Evolutionary conservation across 192 early-diverging fungal genomes (phyloP).

Genomic region (Cladochytrium replicatum): DNA sequence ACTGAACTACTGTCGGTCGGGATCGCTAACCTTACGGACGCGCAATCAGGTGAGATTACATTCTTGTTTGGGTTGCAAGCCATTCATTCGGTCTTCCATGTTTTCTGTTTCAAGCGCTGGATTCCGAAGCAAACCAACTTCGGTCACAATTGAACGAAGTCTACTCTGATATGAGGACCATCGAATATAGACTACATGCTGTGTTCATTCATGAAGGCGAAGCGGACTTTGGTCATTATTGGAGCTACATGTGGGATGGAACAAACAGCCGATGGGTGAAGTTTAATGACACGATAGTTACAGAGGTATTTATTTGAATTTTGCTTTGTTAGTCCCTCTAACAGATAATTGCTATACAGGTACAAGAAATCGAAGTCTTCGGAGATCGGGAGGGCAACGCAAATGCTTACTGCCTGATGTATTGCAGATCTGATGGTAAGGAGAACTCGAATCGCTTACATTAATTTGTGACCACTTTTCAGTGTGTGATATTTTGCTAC

Average conservation of each 20-base stretch:
- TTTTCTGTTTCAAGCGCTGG: background rate
- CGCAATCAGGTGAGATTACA: too few relatives aligned
- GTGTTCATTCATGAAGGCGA: slow-evolving; percentile 31
- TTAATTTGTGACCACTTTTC: too few relatives aligned
- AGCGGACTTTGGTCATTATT: slow-evolving; percentile 34
- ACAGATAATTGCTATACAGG: too few relatives aligned
- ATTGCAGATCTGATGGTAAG: too few relatives aligned
- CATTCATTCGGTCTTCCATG: background rate
- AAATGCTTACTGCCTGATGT: too few relatives aligned
- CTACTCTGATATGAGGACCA: slow-evolving; percentile 6
- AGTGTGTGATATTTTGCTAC: too few relatives aligned
- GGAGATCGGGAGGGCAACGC: too few relatives aligned
- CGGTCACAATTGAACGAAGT: slow-evolving; percentile 1
- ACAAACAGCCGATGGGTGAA: slow-evolving; percentile 22
- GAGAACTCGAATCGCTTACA: too few relatives aligned
- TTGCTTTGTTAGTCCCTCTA: too few relatives aligned
- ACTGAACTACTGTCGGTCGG: too few relatives aligned
- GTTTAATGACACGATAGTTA: slow-evolving; percentile 25
- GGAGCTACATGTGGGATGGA: slow-evolving; percentile 21
- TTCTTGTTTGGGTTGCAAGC: slow-evolving; percentile 3
- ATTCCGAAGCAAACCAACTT: background rate
- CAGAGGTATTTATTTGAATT: slow-evolving; percentile 10
- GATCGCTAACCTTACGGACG: too few relatives aligned
- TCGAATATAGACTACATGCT: slow-evolving; percentile 18
- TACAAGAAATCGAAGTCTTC: slow-evolving; percentile 22